phyloP scores from a whole-genome alignment of 2,329 filamentous ascomycete genomes.

The Fusarium chaquense region DNA sequence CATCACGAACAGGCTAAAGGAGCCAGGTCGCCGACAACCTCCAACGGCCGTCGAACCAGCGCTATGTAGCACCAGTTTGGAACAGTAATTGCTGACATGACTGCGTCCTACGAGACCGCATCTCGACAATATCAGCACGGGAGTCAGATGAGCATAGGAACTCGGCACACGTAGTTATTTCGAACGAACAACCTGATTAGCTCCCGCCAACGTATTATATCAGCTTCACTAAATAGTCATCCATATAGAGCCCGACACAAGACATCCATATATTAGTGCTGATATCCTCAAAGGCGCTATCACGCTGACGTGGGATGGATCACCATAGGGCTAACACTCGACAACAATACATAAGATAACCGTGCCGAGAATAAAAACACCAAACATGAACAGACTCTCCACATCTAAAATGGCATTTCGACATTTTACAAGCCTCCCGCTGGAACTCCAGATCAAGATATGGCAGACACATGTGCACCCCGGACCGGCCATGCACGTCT shows the following conservation, averaged over 20 bases:
- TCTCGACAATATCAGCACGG: neutral
- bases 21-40: too few species aligned
- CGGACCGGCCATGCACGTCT: slow-evolving; percentile 46
- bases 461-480: slow-evolving; percentile 37
- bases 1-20: neutral
- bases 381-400: neutral
- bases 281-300: neutral
- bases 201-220: neutral
- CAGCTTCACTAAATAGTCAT: neutral
- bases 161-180: neutral
- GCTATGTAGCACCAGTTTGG: neutral
- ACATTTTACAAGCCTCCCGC: slow-evolving; percentile 37
- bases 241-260: slow-evolving; percentile 3
- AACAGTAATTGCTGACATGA: neutral
- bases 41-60: neutral
- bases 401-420: slow-evolving; percentile 38
- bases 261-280: slow-evolving; percentile 19
- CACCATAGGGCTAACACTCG: neutral
- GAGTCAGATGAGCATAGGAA: neutral
- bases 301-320: slow-evolving; percentile 20
- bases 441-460: slow-evolving; percentile 44
- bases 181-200: slow-evolving; percentile 3
- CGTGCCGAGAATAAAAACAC: neutral
- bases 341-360: neutral
- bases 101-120: neutral